These are phyloP conservation scores for Rutstroemia sp. DNA, from an alignment of 2,329 filamentous ascomycete genomes.

Conservation along the genomic window DNA sequence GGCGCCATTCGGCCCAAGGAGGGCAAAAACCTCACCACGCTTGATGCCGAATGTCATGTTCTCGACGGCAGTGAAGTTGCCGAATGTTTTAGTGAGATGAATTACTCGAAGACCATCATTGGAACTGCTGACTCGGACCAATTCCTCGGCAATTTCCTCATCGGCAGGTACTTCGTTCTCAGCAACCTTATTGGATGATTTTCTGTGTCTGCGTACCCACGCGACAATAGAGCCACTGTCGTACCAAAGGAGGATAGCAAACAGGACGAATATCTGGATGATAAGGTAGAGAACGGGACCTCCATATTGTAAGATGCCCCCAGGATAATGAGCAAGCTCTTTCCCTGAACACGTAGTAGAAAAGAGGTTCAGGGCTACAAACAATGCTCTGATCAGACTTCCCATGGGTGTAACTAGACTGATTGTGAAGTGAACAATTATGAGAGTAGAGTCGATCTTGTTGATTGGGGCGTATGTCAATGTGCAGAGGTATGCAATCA, in stretches of 20 bases:
- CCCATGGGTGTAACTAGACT: conserved; percentile 69
- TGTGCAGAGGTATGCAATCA: conserved; percentile 64
- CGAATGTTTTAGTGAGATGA: conserved; percentile 75
- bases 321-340: conserved; percentile 59
- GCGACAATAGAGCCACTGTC: conserved; percentile 66
- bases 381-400: conserved; percentile 65
- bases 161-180: conserved; percentile 15
- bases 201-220: conserved; percentile 35
- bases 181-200: conserved; percentile 8
- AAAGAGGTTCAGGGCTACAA: conserved; percentile 77
- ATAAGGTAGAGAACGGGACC: conserved; percentile 79
- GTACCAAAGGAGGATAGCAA: conserved; percentile 67
- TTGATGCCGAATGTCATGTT: conserved; percentile 79
- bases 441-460: conserved; percentile 58
- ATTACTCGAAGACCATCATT: conserved; percentile 57
- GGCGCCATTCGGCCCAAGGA: conserved; percentile 85
- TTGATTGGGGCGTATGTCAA: conserved; percentile 68
- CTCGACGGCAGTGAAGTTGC: conserved; percentile 71
- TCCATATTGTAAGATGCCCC: conserved; percentile 66
- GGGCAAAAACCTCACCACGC: conserved; percentile 76
- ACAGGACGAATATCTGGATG: conserved; percentile 64
- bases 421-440: conserved; percentile 68
- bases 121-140: conserved; percentile 51
- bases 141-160: conserved; percentile 57
- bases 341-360: conserved; percentile 66